Base-by-base conservation (phyloP, 2,329 filamentous ascomycete genomes). In the Conoideocrella luteorostrata region DNA sequence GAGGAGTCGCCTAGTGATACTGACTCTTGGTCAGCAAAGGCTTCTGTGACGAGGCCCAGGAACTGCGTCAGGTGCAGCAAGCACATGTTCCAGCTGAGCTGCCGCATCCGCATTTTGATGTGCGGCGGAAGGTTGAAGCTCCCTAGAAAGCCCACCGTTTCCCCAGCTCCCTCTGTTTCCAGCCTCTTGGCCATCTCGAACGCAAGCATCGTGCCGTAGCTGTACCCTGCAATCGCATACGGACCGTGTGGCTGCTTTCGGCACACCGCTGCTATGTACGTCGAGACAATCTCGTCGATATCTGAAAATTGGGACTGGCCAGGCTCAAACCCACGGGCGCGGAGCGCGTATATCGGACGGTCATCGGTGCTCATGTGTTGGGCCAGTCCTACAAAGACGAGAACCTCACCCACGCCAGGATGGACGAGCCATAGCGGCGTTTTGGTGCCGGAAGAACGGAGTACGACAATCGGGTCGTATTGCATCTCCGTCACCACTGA, bases 161-260 rank as follows among this genome's bases (percentile, higher is more conserved):
- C 34, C 9, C 66, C 60, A 0, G n/a, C n/a, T n/a, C 61, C 63
- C 3, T 56, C 43, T 0, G 29, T 33, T 38, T 75, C 64, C 9
- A 77, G 61, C 2, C 48, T 24, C 54, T 77, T 77, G 12, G 64
- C 59, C 1, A 72, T 54, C 51, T 77, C 74, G 45, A 76, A 78
- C 0, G 71, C 69, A 0, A 77, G 46, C 53, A 73, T 73, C 0
- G 61, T 50, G 2, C 75, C 74, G 50, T 69, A 76, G 5, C 62
- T 69, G 51, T 77, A 78, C 1, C 75, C 74, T 0, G 69, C 68
- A 1, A 78, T 52, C 0, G 69, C 69, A 47, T 78, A 78, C 0
- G 55, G 12, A 0, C 34, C 34, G 6, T 22, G 34, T 5, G 73
- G 71, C 45, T 78, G 75, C 1, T 45, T 46, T 4, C 43, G 20